phyloP scores from a whole-genome alignment of 768 basidiomycete species.

The Tulasnella sp. region DNA sequence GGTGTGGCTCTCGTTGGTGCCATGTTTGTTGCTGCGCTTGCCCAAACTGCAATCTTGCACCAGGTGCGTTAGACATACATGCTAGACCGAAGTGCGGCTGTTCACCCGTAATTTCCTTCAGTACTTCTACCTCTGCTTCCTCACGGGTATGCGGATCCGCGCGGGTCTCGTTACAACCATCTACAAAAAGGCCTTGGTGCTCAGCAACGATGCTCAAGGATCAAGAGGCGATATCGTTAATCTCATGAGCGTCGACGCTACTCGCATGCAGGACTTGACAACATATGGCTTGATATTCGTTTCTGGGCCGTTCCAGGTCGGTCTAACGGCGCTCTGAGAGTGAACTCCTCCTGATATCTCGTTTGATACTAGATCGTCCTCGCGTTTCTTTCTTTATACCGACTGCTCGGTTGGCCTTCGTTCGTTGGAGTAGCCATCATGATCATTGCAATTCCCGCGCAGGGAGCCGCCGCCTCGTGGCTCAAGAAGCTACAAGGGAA shows the following conservation, averaged over 20 bases:
- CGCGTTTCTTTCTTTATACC: constrained; percentile 86
- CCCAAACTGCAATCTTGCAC: constrained; percentile 74
- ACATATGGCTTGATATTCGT: constrained; percentile 79
- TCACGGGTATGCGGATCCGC: constrained; percentile 90
- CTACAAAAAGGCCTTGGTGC: constrained; percentile 78
- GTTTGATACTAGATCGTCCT: constrained; percentile 57
- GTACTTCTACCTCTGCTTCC: constrained; percentile 82
- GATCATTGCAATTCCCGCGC: constrained; percentile 74
- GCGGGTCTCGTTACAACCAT: constrained; percentile 82
- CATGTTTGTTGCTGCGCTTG: constrained; percentile 79
- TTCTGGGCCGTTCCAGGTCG: constrained; percentile 78
- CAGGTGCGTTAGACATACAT: constrained; percentile 47
- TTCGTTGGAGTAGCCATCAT: constrained; percentile 87
- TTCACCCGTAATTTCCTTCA: constrained; percentile 34
- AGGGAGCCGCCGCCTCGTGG: constrained; percentile 63
- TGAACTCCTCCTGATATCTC: not conserved
- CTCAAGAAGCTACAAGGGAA: constrained; percentile 73
- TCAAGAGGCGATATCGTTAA: constrained; percentile 89
- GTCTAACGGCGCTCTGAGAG: not conserved
- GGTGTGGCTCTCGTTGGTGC: constrained; percentile 70
- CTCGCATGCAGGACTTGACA: constrained; percentile 72
- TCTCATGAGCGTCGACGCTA: constrained; percentile 84
- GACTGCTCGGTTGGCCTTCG: constrained; percentile 85
- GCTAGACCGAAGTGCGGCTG: not conserved
- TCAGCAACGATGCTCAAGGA: constrained; percentile 79